Base-by-base conservation (phyloP, 73 alveolate genomes). In the Paramecium pentaurelia region DNA sequence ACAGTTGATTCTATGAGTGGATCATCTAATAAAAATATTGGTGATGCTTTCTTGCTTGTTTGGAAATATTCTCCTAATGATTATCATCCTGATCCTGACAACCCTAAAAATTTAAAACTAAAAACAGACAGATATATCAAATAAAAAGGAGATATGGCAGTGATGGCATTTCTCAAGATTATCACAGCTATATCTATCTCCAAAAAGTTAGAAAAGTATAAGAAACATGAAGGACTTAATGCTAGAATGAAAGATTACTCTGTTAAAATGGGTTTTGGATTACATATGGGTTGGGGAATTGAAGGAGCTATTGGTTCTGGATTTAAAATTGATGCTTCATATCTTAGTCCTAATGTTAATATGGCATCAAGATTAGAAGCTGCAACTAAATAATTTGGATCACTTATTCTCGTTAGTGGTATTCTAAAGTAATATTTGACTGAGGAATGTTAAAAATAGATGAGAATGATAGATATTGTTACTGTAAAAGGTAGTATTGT, bases 21-120 rank as follows among this genome's bases (percentile, higher is more conserved):
- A 44, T 95, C 97, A 28, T 98, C 99, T 7, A 98, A 98, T 95
- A 98, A 98, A 88, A 98, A 98, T 93, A 98, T 98, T n/a, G 99
- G 99, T 49, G 99, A 98, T 93, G 99, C 99, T 12, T 98, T 98
- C 88, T 94, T 98, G 28, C 93, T 98, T 42, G 99, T 97, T 37
- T 98, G 99, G 99, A 98, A 98, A 86, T 95, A 95, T 92, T 95
- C 91, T 36, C 96, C 95, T 1, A 94, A 93, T 68, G 98, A 96
- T 85, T 80, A 97, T 87, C 95, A 95, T 27, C 95, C 88, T 45
- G 90, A 93, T 37, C 94, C 94, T 45, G 96, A 86, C 25, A 94
- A 92, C 49, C 94, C 94, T 45, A 94, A 94, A 14, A 95, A 97
- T 58, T 83, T 92, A 47, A 59, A 85, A 28, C 93, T 93, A 1